Conservation (phyloP, 2,329 filamentous ascomycete genomes). For the Xylariaceae sp. region DNA sequence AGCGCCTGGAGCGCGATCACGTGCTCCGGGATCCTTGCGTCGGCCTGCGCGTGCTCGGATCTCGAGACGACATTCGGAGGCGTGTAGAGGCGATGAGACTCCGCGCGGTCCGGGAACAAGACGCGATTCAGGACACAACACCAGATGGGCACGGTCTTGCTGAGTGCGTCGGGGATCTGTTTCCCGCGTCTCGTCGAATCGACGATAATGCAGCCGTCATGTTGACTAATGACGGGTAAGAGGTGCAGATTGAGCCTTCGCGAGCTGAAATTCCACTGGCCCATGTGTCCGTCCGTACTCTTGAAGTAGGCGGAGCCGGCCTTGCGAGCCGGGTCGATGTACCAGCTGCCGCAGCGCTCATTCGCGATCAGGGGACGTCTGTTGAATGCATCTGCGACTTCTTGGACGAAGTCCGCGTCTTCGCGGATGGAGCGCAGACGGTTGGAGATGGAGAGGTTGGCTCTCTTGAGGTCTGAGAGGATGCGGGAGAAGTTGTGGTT, state of each 20-base stretch:
- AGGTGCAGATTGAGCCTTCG: slow-evolving; percentile 81
- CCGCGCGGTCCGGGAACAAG: slow-evolving; percentile 57
- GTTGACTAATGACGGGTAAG: slow-evolving; percentile 57
- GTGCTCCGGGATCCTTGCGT: slow-evolving; percentile 53
- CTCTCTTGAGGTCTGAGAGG: slow-evolving; percentile 67
- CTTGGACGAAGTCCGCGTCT: slow-evolving; percentile 69
- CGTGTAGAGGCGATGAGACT: slow-evolving; percentile 54
- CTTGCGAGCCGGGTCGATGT: slow-evolving; percentile 64
- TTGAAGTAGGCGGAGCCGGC: slow-evolving; percentile 86
- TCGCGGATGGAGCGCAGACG: slow-evolving; percentile 71
- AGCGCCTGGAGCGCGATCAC: slow-evolving; percentile 49
- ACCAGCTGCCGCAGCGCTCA: slow-evolving; percentile 95
- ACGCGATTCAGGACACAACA: slow-evolving; percentile 76
- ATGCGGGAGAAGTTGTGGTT: slow-evolving; percentile 64
- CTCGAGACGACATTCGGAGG: slow-evolving; percentile 66
- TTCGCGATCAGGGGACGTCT: slow-evolving; percentile 76
- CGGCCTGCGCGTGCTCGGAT: slow-evolving; percentile 78
- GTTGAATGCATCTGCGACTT: slow-evolving; percentile 49
- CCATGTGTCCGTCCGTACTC: slow-evolving; percentile 89
- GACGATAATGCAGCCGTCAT: slow-evolving; percentile 78
- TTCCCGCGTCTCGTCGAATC: slow-evolving; percentile 93
- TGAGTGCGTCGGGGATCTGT: slow-evolving; percentile 89
- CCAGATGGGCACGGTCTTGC: slow-evolving; percentile 93
- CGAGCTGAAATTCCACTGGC: slow-evolving; percentile 85
- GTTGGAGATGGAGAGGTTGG: slow-evolving; percentile 73